Evolutionary conservation across 225 moss, liverwort and hornwort species (phyloP), one percentile per base, ranked within the genome.

Genomic region (Rhytidiadelphus loreus): DNA sequence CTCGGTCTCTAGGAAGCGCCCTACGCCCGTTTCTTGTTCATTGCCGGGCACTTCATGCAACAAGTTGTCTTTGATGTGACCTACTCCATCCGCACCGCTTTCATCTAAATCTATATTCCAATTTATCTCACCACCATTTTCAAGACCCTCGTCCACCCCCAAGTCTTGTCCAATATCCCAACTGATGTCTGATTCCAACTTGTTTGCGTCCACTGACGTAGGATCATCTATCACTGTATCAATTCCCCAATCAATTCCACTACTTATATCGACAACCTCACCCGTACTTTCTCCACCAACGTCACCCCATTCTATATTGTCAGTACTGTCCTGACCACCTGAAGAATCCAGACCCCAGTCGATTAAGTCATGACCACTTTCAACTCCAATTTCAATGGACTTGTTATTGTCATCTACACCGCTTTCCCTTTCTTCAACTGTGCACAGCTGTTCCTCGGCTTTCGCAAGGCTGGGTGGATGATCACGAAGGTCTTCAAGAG

Each of bases 101-200:
- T 95, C 97, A 89, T 96, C 94, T n/a, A 99, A 93, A 89, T 95
- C 96, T 85, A 97, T 96, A 79, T 95, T 90, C 98, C 98, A 99
- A 75, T 96, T 88, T 80, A 96, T 99, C 89, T 94, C 97, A 82
- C 89, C 92, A 66, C 92, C 89, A 56, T 83, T 88, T 87, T 89
- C 91, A 63, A 84, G 85, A 84, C 90, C 89, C 75, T 86, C 64
- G 29, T 93, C 92, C 69, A 93, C 62, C 82, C 91, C 93, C 72
- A 91, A 91, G 82, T 94, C 95, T 88, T 92, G 93, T 77, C 86
- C 91, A 76, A 98, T 88, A 87, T 95, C 95, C 98, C 98, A 96
- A 90, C 87, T 91, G 82, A 97, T 95, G 76, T 95, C 94, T 83
- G 89, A 73, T 84, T 93, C 93, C 87, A 86, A 59, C n/a, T 89